These are phyloP conservation scores for Ambrosiella beaveri DNA, from an alignment of 2,329 filamentous ascomycete genomes.

Conservation along the genomic window DNA sequence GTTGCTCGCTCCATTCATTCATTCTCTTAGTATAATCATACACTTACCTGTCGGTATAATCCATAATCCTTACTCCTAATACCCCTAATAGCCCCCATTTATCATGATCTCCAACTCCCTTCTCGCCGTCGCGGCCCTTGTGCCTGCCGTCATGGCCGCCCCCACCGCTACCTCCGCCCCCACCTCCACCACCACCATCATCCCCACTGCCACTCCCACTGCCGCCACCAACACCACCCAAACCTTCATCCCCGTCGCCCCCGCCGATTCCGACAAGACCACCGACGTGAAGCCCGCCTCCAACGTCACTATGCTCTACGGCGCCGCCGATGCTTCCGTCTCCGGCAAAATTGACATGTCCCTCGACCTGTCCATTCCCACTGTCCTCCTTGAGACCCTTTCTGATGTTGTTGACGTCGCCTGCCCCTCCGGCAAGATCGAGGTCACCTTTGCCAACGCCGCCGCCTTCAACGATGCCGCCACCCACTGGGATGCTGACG, in stretches of 20 bases:
- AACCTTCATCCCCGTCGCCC: slow-evolving; percentile 6
- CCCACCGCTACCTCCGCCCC: background rate
- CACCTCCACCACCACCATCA: background rate
- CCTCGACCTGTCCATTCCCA: slow-evolving; percentile 15
- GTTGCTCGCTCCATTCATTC: background rate
- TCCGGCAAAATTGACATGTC: slow-evolving; percentile 15
- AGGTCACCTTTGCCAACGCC: slow-evolving; percentile 14
- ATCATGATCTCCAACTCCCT: background rate
- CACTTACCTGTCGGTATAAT: background rate
- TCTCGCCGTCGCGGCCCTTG: background rate
- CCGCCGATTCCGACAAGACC: slow-evolving; percentile 13
- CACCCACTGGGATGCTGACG: slow-evolving; percentile 12
- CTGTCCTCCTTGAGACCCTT: slow-evolving; percentile 16
- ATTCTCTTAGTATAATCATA: background rate
- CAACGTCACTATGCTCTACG: slow-evolving; percentile 12
- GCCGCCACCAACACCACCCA: slow-evolving; percentile 1
- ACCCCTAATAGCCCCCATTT: background rate
- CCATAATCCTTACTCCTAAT: background rate
- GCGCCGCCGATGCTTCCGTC: slow-evolving; percentile 13
- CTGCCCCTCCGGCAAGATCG: slow-evolving; percentile 14
- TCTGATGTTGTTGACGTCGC: slow-evolving; percentile 13
- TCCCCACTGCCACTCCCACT: background rate
- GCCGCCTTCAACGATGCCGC: slow-evolving; percentile 14
- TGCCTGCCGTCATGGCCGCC: background rate
- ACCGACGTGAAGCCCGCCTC: slow-evolving; percentile 1